A percentile compares a stretch with the other conserved stretches of the same genome.
Conservation (phyloP, 345 rosid species). For the Laguncularia racemosa region DNA sequence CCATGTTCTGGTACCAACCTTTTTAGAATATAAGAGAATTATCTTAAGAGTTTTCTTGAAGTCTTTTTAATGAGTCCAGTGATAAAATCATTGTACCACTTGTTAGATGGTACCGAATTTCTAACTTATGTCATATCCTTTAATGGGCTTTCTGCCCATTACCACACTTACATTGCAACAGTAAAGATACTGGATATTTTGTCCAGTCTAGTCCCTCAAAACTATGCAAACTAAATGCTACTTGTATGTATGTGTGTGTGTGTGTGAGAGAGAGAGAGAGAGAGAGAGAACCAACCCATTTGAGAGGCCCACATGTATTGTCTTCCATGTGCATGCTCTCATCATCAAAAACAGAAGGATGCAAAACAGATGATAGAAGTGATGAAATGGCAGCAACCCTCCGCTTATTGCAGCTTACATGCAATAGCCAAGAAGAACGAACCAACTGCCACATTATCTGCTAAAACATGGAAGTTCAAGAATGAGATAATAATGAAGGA, state of each 20-base stretch:
- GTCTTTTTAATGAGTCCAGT: no score
- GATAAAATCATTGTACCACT: no score
- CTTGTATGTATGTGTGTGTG: not conserved
- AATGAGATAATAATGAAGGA: not conserved
- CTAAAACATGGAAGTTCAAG: constrained; percentile 8
- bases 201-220: no score
- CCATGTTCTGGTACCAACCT: no score
- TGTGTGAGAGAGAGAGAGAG: not conserved
- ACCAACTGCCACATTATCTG: constrained; percentile 92
- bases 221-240: no score
- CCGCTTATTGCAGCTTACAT: constrained; percentile 81
- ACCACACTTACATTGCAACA: not conserved
- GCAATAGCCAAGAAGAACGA: constrained; percentile 82
- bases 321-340: constrained; percentile 57
- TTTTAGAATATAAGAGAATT: no score
- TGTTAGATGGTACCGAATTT: no score
- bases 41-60: no score
- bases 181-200: not conserved
- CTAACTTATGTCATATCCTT: no score
- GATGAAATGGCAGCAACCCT: constrained; percentile 92
- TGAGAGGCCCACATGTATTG: constrained; percentile 64
- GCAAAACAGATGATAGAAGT: constrained; percentile 76
- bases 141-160: no score
- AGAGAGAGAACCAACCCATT: constrained; percentile 59
- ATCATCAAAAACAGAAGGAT: constrained; percentile 58